Evolutionary conservation across 495 filamentous ascomycete genomes (phyloP).

Genomic region (Xylaria nigripes): DNA sequence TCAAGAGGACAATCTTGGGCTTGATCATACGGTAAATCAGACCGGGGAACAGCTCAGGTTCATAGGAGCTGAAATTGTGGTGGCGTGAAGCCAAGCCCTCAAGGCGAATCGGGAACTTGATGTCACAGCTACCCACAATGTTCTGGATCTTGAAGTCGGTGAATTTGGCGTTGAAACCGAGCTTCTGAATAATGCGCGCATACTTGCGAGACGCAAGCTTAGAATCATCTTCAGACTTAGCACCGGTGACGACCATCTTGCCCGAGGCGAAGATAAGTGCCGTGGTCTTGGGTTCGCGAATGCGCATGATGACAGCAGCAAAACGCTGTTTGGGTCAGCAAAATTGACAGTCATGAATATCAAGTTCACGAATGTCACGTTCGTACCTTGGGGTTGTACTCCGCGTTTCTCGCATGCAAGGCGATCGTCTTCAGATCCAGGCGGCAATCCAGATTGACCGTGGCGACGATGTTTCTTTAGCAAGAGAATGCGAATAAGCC

Average conservation of each 20-base stretch:
- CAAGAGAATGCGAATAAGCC: slow-evolving; percentile 59
- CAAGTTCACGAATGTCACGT: slow-evolving; percentile 19
- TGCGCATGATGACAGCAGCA: slow-evolving; percentile 99
- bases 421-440: slow-evolving; percentile 99
- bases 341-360: slow-evolving; percentile 34
- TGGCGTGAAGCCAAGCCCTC: slow-evolving; percentile 92
- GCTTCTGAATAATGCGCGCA: slow-evolving; percentile 98
- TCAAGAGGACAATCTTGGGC: slow-evolving; percentile 97
- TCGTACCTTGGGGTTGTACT: slow-evolving; percentile 92
- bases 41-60: slow-evolving; percentile 97
- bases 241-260: slow-evolving; percentile 99
- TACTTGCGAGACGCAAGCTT: slow-evolving; percentile 97
- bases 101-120: slow-evolving; percentile 97
- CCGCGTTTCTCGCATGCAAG: slow-evolving; percentile 94
- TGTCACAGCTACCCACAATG: slow-evolving; percentile 97
- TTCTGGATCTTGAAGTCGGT: slow-evolving; percentile 99
- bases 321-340: slow-evolving; percentile 72
- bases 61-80: slow-evolving; percentile 99
- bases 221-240: slow-evolving; percentile 96
- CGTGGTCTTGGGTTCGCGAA: slow-evolving; percentile 97
- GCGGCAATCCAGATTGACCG: slow-evolving; percentile 96
- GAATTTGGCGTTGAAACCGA: slow-evolving; percentile 99
- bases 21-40: slow-evolving; percentile 99
- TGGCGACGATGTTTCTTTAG: slow-evolving; percentile 98
- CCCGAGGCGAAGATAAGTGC: slow-evolving; percentile 95